Percentiles rank a stretch among this genome's conserved stretches.
phyloP scores from a whole-genome alignment of 805 yeast genomes.

The Saccharomycopsis synnaedendra region DNA sequence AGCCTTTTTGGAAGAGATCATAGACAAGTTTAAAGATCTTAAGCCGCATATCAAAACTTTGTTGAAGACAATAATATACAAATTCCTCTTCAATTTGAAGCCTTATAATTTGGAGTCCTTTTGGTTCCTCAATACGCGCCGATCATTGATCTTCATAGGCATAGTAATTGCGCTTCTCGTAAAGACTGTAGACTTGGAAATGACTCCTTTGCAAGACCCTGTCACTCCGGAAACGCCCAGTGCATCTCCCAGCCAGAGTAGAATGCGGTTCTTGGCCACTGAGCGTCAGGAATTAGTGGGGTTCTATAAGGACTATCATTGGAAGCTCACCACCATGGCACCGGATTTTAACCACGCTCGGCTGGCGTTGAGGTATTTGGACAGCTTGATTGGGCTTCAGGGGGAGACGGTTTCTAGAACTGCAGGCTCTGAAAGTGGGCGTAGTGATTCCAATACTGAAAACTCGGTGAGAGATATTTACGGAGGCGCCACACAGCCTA shows the following conservation, averaged over 20 bases:
- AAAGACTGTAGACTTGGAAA: conserved; percentile 13
- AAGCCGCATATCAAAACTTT: conserved; percentile 16
- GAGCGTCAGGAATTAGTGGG: conserved; percentile 4
- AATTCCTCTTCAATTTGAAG: conserved; percentile 18
- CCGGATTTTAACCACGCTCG: conserved; percentile 17
- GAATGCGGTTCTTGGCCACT: background rate
- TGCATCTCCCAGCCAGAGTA: background rate
- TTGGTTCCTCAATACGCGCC: conserved; percentile 17
- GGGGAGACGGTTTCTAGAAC: too few relatives aligned
- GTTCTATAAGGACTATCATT: conserved; percentile 14
- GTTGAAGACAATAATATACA: conserved; percentile 16
- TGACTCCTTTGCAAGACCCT: background rate
- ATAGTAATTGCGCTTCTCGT: conserved; percentile 17
- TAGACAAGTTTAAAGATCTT: conserved; percentile 8
- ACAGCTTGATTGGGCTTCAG: conserved; percentile 5
- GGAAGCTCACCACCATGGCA: conserved; percentile 16
- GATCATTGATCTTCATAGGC: conserved; percentile 19
- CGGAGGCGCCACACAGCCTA: too few relatives aligned
- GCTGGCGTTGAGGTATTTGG: conserved; percentile 11
- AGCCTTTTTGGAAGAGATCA: background rate
- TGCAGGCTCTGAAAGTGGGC: too few relatives aligned
- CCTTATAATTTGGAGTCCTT: conserved; percentile 18
- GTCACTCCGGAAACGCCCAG: background rate
- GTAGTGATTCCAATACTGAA: too few relatives aligned
- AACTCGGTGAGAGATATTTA: too few relatives aligned